A percentile compares a stretch with the other conserved stretches of the same genome.
These are phyloP conservation scores for Zizania latifolia DNA, from an alignment of 176 grass and related monocot genomes.

Conservation along the genomic window DNA sequence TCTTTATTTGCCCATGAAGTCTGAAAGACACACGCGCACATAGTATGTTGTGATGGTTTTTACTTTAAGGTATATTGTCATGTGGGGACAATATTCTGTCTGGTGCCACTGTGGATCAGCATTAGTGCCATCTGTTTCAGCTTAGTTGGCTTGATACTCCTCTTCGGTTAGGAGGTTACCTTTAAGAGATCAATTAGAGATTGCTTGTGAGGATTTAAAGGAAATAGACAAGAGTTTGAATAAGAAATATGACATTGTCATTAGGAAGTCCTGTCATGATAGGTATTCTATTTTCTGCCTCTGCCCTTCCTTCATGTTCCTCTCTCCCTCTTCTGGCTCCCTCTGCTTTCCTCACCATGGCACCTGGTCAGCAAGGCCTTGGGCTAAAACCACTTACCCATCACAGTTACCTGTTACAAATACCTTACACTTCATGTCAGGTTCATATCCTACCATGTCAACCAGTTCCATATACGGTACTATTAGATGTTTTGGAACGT, in stretches of 20 bases:
- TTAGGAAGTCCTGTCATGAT: background rate
- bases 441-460: background rate
- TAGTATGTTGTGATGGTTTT: background rate
- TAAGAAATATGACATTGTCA: background rate
- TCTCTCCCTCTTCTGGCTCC: background rate
- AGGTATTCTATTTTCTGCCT: background rate
- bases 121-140: background rate
- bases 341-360: background rate
- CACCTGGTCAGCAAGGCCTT: background rate
- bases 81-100: too few relatives aligned
- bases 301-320: background rate
- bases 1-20: background rate
- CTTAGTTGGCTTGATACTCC: background rate
- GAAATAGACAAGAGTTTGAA: background rate
- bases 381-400: background rate
- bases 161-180: background rate
- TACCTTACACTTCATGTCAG: background rate
- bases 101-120: background rate
- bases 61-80: background rate
- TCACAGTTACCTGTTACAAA: background rate
- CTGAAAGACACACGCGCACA: background rate
- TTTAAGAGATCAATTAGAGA: background rate
- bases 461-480: background rate
- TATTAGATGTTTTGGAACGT: slow-evolving; percentile 1
- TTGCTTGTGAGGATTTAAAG: background rate